A percentile compares a stretch with the other conserved stretches of the same genome.
These are phyloP conservation scores for Aspergillus sclerotioniger DNA, from an alignment of 495 filamentous ascomycete genomes.

Conservation along the genomic window DNA sequence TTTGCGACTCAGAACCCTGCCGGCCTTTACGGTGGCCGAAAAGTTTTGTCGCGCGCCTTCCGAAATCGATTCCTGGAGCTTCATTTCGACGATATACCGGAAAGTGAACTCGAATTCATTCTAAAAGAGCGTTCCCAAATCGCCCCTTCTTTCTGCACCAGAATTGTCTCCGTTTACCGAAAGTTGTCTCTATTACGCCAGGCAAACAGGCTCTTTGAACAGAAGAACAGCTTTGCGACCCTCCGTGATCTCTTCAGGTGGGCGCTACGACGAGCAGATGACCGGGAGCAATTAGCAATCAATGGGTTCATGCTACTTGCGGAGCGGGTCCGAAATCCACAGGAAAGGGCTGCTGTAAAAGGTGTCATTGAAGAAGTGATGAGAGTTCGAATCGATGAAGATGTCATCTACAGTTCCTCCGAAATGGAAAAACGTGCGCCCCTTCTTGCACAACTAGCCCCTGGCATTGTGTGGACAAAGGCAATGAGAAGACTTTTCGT, in stretches of 20 bases:
- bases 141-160: conserved; percentile 84
- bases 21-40: conserved; percentile 91
- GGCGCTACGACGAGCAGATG: conserved; percentile 84
- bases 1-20: conserved; percentile 99
- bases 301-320: conserved; percentile 96
- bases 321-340: conserved; percentile 87
- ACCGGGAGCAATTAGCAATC: conserved; percentile 80
- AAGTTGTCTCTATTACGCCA: conserved; percentile 87
- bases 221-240: conserved; percentile 96
- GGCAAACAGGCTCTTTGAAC: conserved; percentile 86
- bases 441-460: conserved; percentile 39
- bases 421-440: conserved; percentile 44
- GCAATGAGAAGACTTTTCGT: conserved; percentile 90
- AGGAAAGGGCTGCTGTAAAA: conserved; percentile 82
- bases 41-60: conserved; percentile 89
- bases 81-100: conserved; percentile 97
- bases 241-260: conserved; percentile 95
- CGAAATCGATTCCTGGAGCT: conserved; percentile 95
- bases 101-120: conserved; percentile 91
- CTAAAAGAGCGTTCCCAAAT: conserved; percentile 82
- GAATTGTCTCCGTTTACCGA: conserved; percentile 92
- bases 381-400: conserved; percentile 76
- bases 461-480: conserved; percentile 85
- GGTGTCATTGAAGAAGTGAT: conserved; percentile 88
- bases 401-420: conserved; percentile 66